These are phyloP conservation scores for Extremus antarcticus DNA, from an alignment of 495 filamentous ascomycete genomes.

Conservation along the genomic window DNA sequence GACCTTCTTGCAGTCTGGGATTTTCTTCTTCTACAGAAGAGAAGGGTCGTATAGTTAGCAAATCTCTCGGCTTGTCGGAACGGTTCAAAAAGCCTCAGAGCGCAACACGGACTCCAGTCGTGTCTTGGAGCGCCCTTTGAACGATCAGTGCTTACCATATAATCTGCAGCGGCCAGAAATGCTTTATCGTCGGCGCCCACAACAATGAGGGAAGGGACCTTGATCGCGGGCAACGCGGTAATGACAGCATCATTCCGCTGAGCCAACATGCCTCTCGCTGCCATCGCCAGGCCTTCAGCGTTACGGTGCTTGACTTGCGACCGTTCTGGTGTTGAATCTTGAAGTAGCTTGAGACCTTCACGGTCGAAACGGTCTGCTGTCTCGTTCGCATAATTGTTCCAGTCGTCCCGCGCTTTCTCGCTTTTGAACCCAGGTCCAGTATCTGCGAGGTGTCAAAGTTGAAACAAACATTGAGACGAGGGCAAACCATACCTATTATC, in stretches of 20 bases:
- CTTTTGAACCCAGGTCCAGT: constrained; percentile 23
- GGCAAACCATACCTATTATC: constrained; percentile 12
- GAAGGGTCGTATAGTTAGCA: too few relatives aligned
- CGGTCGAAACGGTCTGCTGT: constrained; percentile 16
- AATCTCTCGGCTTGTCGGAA: too few relatives aligned
- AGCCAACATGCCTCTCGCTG: constrained; percentile 18
- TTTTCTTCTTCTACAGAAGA: too few relatives aligned
- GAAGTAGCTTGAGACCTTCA: constrained; percentile 10
- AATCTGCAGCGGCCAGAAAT: constrained; percentile 17
- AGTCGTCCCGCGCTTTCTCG: constrained; percentile 17
- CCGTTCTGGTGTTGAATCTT: constrained; percentile 11
- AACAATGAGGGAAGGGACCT: constrained; percentile 15
- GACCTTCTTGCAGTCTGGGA: constrained; percentile 17
- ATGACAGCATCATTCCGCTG: constrained; percentile 17
- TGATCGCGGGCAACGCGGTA: constrained; percentile 12
- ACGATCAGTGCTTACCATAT: too few relatives aligned
- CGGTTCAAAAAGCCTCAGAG: too few relatives aligned
- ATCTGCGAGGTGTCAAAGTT: background rate
- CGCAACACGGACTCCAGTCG: too few relatives aligned
- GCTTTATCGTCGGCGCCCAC: constrained; percentile 18
- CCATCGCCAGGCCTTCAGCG: constrained; percentile 15
- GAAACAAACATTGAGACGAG: background rate
- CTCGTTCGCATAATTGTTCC: constrained; percentile 18
- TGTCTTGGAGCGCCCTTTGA: too few relatives aligned
- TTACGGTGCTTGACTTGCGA: constrained; percentile 14